These are phyloP conservation scores for Gloeopeniophorella convolvens DNA, from an alignment of 768 basidiomycete species.

Conservation along the genomic window DNA sequence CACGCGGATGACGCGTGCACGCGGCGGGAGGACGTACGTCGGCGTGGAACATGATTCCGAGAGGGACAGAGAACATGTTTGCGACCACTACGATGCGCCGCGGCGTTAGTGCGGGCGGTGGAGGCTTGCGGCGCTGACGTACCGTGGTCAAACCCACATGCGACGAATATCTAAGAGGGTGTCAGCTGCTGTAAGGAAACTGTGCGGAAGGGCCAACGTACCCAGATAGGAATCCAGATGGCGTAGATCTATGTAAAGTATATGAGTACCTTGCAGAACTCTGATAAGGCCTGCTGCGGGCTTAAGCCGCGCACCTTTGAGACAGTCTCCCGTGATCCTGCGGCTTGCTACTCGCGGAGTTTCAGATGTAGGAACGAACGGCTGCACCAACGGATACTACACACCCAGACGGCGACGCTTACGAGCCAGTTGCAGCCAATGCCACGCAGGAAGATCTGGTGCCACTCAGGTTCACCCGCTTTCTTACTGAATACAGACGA, in stretches of 20 bases:
- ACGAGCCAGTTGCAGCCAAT: slow-evolving; percentile 79
- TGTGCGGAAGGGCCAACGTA: slow-evolving; percentile 25
- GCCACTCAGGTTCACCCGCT: slow-evolving; percentile 58
- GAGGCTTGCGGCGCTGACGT: slow-evolving; percentile 13
- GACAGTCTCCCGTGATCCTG: slow-evolving; percentile 57
- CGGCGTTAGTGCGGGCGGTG: not conserved
- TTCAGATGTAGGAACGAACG: not conserved
- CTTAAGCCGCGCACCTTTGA: slow-evolving; percentile 44
- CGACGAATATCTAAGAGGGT: slow-evolving; percentile 51
- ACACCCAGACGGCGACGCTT: slow-evolving; percentile 64
- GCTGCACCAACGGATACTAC: slow-evolving; percentile 22
- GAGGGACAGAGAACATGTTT: slow-evolving; percentile 70
- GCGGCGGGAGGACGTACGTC: slow-evolving; percentile 36
- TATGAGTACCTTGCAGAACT: no score
- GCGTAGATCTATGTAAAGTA: slow-evolving; percentile 41
- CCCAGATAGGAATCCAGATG: slow-evolving; percentile 73
- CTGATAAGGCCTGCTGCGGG: not conserved
- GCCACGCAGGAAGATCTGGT: slow-evolving; percentile 66
- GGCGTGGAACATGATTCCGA: slow-evolving; percentile 66
- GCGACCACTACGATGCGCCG: slow-evolving; percentile 43
- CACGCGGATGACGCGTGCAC: no score
- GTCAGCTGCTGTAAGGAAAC: not conserved
- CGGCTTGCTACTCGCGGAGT: slow-evolving; percentile 48
- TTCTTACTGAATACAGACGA: slow-evolving; percentile 40
- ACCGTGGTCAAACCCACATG: slow-evolving; percentile 69